Percentiles rank a stretch among this genome's conserved stretches.
Evolutionary conservation across 2,329 filamentous ascomycete species (phyloP).

Genomic region (Stagonosporopsis cucurbitacearum): DNA sequence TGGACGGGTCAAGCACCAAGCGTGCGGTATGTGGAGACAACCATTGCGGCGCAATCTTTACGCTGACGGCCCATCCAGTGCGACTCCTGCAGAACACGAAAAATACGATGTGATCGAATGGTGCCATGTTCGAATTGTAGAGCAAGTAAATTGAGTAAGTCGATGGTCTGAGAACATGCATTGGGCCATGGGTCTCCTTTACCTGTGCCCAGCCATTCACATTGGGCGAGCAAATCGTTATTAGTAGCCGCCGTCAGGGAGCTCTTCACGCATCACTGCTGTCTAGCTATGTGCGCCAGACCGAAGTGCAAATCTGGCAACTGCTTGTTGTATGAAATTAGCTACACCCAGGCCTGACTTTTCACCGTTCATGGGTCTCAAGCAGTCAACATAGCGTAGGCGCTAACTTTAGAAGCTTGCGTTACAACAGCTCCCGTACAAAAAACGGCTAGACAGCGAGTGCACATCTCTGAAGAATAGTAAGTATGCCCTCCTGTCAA

Average conservation of each 20-base stretch:
- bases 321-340: too few relatives aligned
- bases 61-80: conserved; percentile 31
- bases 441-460: conserved; percentile 41
- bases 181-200: neutral
- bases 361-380: neutral
- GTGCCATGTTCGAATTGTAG: conserved; percentile 48
- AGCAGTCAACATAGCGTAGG: neutral
- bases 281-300: neutral
- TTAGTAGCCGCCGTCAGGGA: neutral
- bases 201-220: neutral
- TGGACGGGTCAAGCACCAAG: conserved; percentile 38
- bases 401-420: conserved; percentile 35
- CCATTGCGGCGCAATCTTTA: neutral
- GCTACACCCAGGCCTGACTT: neutral
- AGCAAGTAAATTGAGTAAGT: conserved; percentile 46
- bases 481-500: conserved; percentile 21
- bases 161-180: neutral
- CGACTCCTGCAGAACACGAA: conserved; percentile 44
- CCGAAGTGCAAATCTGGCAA: neutral
- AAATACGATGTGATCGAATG: conserved; percentile 45
- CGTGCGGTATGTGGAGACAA: conserved; percentile 35
- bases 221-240: neutral
- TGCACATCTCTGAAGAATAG: conserved; percentile 50
- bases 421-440: conserved; percentile 42
- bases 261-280: neutral